A percentile compares a stretch with the other conserved stretches of the same genome.
Conservation (phyloP, 2,329 filamentous ascomycete genomes). For the Aspergillus luchuensis region DNA sequence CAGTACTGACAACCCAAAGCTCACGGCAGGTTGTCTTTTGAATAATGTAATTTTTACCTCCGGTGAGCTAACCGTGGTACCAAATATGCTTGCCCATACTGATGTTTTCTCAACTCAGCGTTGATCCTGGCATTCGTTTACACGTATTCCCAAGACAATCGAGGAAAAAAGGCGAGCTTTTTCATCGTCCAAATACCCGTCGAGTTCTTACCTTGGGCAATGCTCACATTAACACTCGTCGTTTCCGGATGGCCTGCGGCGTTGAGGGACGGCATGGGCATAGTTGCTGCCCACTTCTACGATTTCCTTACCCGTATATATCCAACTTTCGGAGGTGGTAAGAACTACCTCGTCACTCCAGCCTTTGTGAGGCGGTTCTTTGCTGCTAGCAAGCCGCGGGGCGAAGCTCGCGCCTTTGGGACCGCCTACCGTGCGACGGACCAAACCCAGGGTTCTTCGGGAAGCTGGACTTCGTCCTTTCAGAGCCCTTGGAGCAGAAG, state of each 20-base stretch:
- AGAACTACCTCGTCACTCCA: constrained; percentile 75
- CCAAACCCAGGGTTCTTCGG: constrained; percentile 20
- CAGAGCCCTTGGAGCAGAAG: constrained; percentile 41
- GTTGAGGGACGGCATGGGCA: constrained; percentile 70
- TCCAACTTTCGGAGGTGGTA: constrained; percentile 83
- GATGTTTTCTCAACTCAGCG: constrained; percentile 55
- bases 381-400: constrained; percentile 47
- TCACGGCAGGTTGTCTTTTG: constrained; percentile 45
- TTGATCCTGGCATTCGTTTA: constrained; percentile 80
- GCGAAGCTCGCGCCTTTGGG: constrained; percentile 60
- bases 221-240: constrained; percentile 74
- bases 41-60: constrained; percentile 38
- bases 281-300: constrained; percentile 84
- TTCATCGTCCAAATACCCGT: constrained; percentile 82
- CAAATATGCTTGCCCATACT: constrained; percentile 21
- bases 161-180: constrained; percentile 73
- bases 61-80: constrained; percentile 31
- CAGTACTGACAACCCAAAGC: constrained; percentile 40
- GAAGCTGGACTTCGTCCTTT: constrained; percentile 36
- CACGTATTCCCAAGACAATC: constrained; percentile 82
- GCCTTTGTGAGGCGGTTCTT: constrained; percentile 69
- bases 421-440: constrained; percentile 56
- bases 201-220: constrained; percentile 76
- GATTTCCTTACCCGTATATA: constrained; percentile 88
- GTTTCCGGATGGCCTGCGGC: constrained; percentile 61